Evolutionary conservation across 164 flowering plant species (phyloP).

Genomic region (Berberis vulgaris): DNA sequence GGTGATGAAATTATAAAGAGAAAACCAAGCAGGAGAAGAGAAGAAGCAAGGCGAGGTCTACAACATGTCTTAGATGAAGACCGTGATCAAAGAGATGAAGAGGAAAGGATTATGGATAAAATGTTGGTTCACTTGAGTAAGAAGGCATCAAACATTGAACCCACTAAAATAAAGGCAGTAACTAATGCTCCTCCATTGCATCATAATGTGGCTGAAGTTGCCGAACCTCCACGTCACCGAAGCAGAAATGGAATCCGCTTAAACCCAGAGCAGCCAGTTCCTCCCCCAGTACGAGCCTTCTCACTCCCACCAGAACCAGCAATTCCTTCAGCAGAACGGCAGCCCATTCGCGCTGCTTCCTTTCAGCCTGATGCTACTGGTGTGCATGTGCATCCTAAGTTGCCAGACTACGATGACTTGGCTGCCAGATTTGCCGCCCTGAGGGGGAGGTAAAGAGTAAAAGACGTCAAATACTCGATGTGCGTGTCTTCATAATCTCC

Average conservation of each 20-base stretch:
- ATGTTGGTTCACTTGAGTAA: slow-evolving; percentile 69
- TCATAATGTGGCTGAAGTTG: slow-evolving; percentile 4
- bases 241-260: slow-evolving; percentile 17
- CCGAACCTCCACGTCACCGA: slow-evolving; percentile 13
- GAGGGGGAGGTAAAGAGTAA: slow-evolving; percentile 25
- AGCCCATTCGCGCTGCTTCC: slow-evolving; percentile 49
- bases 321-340: slow-evolving; percentile 28
- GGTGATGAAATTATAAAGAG: slow-evolving; percentile 19
- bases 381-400: slow-evolving; percentile 55
- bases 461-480: neutral
- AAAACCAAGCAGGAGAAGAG: slow-evolving; percentile 48
- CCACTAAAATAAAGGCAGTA: slow-evolving; percentile 24
- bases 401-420: slow-evolving; percentile 55
- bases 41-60: slow-evolving; percentile 36
- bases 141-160: slow-evolving; percentile 44
- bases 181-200: slow-evolving; percentile 22
- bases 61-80: slow-evolving; percentile 44
- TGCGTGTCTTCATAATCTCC: neutral
- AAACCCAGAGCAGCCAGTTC: slow-evolving; percentile 13
- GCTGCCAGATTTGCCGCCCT: slow-evolving; percentile 59
- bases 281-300: slow-evolving; percentile 36
- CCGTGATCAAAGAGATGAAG: slow-evolving; percentile 36
- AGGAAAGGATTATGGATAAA: slow-evolving; percentile 65
- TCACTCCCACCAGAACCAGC: slow-evolving; percentile 66
- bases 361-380: slow-evolving; percentile 33